Evolutionary conservation across 2,329 filamentous ascomycete species (phyloP).

Genomic region (Fusarium tupiense): DNA sequence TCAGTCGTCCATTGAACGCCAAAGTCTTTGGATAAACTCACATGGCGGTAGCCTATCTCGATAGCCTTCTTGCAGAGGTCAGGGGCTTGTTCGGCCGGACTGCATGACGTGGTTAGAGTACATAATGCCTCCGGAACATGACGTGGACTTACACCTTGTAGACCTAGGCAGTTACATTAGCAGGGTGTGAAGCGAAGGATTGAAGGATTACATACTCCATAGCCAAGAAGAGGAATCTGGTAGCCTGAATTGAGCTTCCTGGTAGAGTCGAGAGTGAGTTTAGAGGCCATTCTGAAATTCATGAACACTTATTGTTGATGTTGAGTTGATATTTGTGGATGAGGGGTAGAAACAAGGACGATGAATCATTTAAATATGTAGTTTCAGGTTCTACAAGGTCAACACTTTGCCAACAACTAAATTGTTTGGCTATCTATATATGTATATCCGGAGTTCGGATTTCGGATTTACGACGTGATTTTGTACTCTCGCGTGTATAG

Average conservation of each 20-base stretch:
- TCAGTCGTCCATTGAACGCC: not conserved
- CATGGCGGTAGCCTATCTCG: slow-evolving; percentile 63
- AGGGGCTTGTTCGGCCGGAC: slow-evolving; percentile 45
- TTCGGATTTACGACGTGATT: not conserved
- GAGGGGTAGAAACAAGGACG: slow-evolving; percentile 8
- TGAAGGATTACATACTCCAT: slow-evolving; percentile 56
- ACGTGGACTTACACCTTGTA: slow-evolving; percentile 59
- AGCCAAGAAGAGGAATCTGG: slow-evolving; percentile 62
- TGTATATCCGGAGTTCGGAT: not conserved
- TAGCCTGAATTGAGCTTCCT: slow-evolving; percentile 65
- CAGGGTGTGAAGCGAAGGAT: not conserved
- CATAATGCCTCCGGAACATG: slow-evolving; percentile 14
- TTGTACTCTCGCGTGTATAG: not conserved
- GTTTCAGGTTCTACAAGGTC: not conserved
- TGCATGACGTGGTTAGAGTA: slow-evolving; percentile 29
- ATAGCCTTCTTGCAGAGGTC: slow-evolving; percentile 58
- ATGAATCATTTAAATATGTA: slow-evolving; percentile 8
- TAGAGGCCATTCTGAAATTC: slow-evolving; percentile 55
- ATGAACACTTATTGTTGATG: slow-evolving; percentile 4
- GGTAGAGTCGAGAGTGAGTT: slow-evolving; percentile 57
- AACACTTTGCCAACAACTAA: not conserved
- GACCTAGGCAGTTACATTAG: slow-evolving; percentile 51
- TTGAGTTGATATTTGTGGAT: not conserved
- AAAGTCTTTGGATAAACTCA: slow-evolving; percentile 37
- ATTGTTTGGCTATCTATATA: not conserved